Base-by-base conservation (phyloP, 2,329 filamentous ascomycete species). In the Rutstroemia sp. region DNA sequence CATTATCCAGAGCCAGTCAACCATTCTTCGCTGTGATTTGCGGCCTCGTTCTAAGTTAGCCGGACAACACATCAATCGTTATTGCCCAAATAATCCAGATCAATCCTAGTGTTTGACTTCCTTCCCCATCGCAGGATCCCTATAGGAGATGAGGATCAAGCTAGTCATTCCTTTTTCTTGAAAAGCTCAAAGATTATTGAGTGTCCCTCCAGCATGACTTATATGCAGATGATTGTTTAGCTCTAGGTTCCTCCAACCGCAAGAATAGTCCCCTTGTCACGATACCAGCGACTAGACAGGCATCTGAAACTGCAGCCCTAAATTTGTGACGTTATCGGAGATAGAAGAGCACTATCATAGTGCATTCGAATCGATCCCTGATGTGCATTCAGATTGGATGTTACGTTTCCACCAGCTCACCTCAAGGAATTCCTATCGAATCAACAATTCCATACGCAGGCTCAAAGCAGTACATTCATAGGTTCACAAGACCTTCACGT, bases 401-500 rank as follows among this genome's bases (percentile, higher is more conserved):
- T 16, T 23, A 6, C 10, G n/a, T 45, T 51, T 10, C 27, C 12
- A 25, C 16, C 25, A 25, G n/a, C 8, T 44, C 46, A 27, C 34
- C 21, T n/a, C 7, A 48, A 48, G 14, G 8, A 19, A 25, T 48
- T 23, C 23, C 12, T 38, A 38, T 25, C 44, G 37, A 16, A 41
- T 3, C 12, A 12, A 16, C 27, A 10, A 3, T 34, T 27, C 12
- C 21, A 38, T 17, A 3, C 5, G 7, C n/a, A 17, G 8, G 16
- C 12, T 45, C 37, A 21, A 37, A 55, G 39, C 17, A 23, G 17
- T 10, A 34, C n/a, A 41, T 50, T 9, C 45, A 39, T 17, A 37
- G 4, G 30, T 45, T 37, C 54, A 56, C 34, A 52, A 56, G 54
- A 41, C 48, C 34, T 19, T 27, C 19, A 46, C 21, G 41, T 47